These are phyloP conservation scores for Rhododendron henanense DNA, from an alignment of 148 eudicot species.

Conservation along the genomic window DNA sequence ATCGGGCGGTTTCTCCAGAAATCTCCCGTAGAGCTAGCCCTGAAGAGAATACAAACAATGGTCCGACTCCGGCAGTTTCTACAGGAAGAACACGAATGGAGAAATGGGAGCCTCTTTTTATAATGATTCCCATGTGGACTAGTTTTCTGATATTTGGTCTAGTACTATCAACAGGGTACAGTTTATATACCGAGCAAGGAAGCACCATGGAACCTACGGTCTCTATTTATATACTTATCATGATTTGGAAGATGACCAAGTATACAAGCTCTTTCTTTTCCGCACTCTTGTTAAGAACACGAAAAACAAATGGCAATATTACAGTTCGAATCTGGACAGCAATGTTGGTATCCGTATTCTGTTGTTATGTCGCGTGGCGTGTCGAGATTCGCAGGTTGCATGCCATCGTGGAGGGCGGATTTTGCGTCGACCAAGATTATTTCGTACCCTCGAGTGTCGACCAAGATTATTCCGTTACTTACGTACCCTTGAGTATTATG, in stretches of 20 bases:
- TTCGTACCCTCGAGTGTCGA: background rate
- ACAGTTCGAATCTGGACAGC: background rate
- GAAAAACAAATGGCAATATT: too few relatives aligned
- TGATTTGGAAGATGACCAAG: background rate
- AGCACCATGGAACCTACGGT: background rate
- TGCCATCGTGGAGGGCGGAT: too few relatives aligned
- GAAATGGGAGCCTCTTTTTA: background rate
- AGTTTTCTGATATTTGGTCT: background rate
- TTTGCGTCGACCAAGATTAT: too few relatives aligned
- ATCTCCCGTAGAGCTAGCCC: background rate
- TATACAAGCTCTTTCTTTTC: background rate
- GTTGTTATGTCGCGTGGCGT: background rate
- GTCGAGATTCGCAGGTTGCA: background rate
- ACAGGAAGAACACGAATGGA: background rate
- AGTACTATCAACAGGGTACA: background rate
- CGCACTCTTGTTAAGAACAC: background rate
- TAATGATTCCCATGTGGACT: conserved; percentile 1
- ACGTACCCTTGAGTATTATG: background rate
- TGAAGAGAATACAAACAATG: background rate
- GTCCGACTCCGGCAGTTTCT: background rate
- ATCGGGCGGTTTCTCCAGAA: background rate
- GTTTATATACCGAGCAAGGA: background rate
- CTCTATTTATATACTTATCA: too few relatives aligned
- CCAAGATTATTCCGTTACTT: too few relatives aligned
- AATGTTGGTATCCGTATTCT: background rate